Evolutionary conservation across 2,329 filamentous ascomycete genomes (phyloP), one percentile per base, ranked within the genome.

Genomic region (Cordyceps militaris): DNA sequence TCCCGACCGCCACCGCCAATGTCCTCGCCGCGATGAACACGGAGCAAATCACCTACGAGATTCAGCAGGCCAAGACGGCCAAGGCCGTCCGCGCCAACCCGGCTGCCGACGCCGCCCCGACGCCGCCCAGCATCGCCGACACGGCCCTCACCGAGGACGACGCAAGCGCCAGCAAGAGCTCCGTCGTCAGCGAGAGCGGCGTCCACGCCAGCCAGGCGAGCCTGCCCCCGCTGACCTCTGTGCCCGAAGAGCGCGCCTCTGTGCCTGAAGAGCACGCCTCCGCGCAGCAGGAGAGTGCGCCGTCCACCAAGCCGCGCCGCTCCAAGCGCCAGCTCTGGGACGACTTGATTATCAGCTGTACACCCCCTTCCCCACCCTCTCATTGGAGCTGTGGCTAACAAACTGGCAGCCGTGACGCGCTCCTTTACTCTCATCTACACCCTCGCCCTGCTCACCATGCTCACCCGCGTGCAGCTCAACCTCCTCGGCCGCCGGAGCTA

Each of bases 251-350:
- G 66, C 14, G 21, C 8, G 52, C 52, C 2, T 56, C 59, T 44
- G 50, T 62, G 19, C 63, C 61, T 8, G 66, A 67, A 56, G 75
- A 71, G n/a, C n/a, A n/a, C n/a, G n/a, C n/a, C n/a, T 16, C 34
- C 14, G 14, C 34, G 14, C 34, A 38, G n/a, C 75, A 75, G 62
- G 78, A 66, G 69, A 65, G 67, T 61, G 55, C 68, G 60, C 55
- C 69, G 26, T 67, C 69, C 60, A 89, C 34, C 14, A 38, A 85
- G 71, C 64, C 74, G 26, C 79, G 77, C 64, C 92, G 87, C 75
- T 91, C 86, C 61, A 97, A 97, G 80, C 84, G 89, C 51, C 92
- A 97, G 75, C 78, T 99, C 46, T 99, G 94, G 94, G 92, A 95
- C 71, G 93, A 99, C 69, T 82, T 99, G 72, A 97, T 96, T 68